Base-by-base conservation (phyloP, 148 eudicot genomes). In the Camellia japonica region DNA sequence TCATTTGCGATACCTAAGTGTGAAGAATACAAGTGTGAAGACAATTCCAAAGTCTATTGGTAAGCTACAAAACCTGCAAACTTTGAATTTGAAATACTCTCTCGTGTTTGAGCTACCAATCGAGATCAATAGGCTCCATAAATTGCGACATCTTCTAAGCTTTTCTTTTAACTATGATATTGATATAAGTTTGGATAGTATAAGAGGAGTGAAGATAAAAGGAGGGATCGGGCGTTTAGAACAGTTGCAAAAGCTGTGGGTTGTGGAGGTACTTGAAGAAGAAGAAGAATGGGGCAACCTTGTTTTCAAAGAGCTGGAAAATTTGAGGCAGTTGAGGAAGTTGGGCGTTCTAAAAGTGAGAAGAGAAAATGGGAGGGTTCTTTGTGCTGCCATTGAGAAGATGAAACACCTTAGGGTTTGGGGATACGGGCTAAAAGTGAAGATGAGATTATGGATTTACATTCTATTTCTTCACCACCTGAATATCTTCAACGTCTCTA, bases 11-110 rank as follows among this genome's bases (percentile, higher is more conserved):
- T 75, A 75, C 54, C 13, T 75, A 16, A 75, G 78, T 62, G 49
- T 75, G 30, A 75, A 49, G 54, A 0, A 46, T 18, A 75, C 66
- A 43, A 44, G 18, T 0, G 66, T 75, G 54, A 44, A 12, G 54
- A 14, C 5, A 61, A 44, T 75, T 75, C 78, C 78, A 2, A 75
- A 61, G 78, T 75, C 78, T 5, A 75, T 75, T 18, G 78, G 78
- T 5, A 60, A 75, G 46, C 55, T 61, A 13, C 68, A 75, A 2
- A 61, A 59, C 41, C 9, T 61, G 3, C 67, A 75, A 43, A 75
- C 78, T 18, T 60, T 75, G 54, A 49, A 75, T 13, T 47, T 75
- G 16, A 44, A 1, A 9, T 0, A 1, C 6, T 42, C 68, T 0
- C 18, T 44, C 0, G 68, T 75, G 67, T 1, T 0, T 4, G n/a